phyloP scores from a whole-genome alignment of 177 flowering plant genomes.

The Telopea speciosissima region DNA sequence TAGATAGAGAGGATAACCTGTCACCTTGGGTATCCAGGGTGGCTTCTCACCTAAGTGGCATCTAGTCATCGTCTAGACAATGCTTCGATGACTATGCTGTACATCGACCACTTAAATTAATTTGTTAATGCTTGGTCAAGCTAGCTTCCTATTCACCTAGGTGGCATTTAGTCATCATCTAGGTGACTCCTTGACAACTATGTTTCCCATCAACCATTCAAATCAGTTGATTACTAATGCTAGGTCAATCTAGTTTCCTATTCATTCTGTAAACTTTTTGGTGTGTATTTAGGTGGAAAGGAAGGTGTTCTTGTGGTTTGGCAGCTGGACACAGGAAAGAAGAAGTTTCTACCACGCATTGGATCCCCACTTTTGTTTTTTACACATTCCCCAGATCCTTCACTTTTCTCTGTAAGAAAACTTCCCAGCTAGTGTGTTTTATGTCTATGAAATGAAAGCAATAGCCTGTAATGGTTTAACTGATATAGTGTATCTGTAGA shows the following conservation, averaged over 20 bases:
- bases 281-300: slow-evolving; percentile 54
- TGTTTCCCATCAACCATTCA: not conserved
- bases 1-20: too few species aligned
- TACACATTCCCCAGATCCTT: slow-evolving; percentile 65
- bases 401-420: slow-evolving; percentile 69
- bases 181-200: too few species aligned
- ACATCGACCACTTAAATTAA: too few species aligned
- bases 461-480: slow-evolving; percentile 11
- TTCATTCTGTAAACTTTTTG: not conserved
- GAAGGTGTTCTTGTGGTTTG: slow-evolving; percentile 97
- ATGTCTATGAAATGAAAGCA: slow-evolving; percentile 3
- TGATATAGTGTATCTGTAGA: slow-evolving; percentile 36
- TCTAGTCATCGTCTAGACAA: too few species aligned
- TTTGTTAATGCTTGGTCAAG: too few species aligned
- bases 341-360: slow-evolving; percentile 76
- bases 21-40: too few species aligned
- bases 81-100: too few species aligned
- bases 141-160: too few species aligned
- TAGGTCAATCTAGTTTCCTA: not conserved
- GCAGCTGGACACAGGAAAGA: slow-evolving; percentile 92
- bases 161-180: not conserved
- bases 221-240: not conserved
- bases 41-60: too few species aligned
- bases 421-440: not conserved
- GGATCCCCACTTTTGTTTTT: slow-evolving; percentile 78